phyloP scores from a whole-genome alignment of 2,329 filamentous ascomycete genomes.

The Hymenoscyphus repandus region DNA sequence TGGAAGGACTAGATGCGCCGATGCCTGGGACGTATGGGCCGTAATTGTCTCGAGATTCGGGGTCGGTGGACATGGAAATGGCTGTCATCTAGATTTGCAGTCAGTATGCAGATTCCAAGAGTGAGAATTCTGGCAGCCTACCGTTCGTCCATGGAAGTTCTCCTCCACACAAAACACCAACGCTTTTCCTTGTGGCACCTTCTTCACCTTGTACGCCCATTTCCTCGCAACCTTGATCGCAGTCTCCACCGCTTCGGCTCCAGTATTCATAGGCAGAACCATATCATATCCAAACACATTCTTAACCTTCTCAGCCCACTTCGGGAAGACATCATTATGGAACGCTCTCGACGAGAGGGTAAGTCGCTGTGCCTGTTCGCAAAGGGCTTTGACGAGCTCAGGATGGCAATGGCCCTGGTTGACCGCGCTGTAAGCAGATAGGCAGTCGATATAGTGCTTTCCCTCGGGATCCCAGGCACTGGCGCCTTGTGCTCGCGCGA shows the following conservation, averaged over 20 bases:
- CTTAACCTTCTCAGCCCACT: constrained; percentile 89
- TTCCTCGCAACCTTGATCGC: constrained; percentile 94
- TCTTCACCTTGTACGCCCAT: constrained; percentile 97
- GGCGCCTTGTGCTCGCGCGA: constrained; percentile 76
- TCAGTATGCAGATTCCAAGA: constrained; percentile 4
- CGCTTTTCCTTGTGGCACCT: constrained; percentile 77
- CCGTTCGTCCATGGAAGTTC: constrained; percentile 95
- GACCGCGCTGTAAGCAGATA: constrained; percentile 95
- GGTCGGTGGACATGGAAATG: constrained; percentile 91
- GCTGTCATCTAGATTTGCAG: constrained; percentile 62
- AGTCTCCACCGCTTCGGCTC: constrained; percentile 93
- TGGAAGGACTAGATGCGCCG: constrained; percentile 70
- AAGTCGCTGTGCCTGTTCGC: constrained; percentile 81
- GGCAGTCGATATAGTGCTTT: constrained; percentile 92
- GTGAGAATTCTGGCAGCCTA: constrained; percentile 42
- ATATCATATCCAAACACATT: constrained; percentile 91
- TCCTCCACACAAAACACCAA: constrained; percentile 78
- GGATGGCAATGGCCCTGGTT: constrained; percentile 99
- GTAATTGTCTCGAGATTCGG: constrained; percentile 91
- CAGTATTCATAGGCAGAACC: constrained; percentile 98
- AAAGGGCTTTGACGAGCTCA: constrained; percentile 84
- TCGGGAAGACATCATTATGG: constrained; percentile 96
- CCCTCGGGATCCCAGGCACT: constrained; percentile 97
- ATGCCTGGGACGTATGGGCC: constrained; percentile 91
- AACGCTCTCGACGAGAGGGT: constrained; percentile 93